Base-by-base conservation (phyloP, 192 early-diverging fungal genomes). In the Coemansia sp. region DNA sequence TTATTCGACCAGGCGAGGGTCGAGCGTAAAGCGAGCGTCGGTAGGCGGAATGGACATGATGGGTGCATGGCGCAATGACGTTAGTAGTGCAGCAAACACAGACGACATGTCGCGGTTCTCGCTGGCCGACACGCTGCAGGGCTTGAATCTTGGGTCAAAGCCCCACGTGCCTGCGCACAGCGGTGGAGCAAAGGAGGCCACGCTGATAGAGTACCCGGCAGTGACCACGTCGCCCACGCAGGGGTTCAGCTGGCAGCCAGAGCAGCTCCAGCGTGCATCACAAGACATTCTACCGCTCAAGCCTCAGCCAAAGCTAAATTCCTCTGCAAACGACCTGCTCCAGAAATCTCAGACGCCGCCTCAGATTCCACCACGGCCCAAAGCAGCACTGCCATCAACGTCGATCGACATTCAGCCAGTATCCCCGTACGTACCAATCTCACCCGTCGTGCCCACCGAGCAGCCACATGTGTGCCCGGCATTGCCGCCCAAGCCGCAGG, bases 401-500 rank as follows among this genome's bases (percentile, higher is more conserved):
- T 22, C 45, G 19, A 25, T 25, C 14, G 9, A 24, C 13, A 13
- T 15, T 13, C 25, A 2, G 19, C 49, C 49, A 22, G 7, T 4
- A n/a, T 9, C 49, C 2, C 49, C 22, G 23, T 12, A 19, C 2
- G 2, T 25, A 1, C 23, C 48, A 1, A 2, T 24, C 14, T 25
- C 49, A 13, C 27, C 49, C 3, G 49, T 3, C 27, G 13, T 51
- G 21, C 11, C 33, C 33, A 53, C 53, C 9, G 40, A 48, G 7
- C 23, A 30, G 13, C 33, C 40, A 4, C 48, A 37, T 41, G 63
- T 64, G 23, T 39, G 53, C 22, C 53, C 53, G n/a, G n/a, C 23
- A 23, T 11, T 78, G 17, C 75, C 75, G 37, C 75, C 75, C 24
- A 78, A 78, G 53, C 75, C 75, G 13, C 61, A 62, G 21, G 74